Evolutionary conservation across 2,329 filamentous ascomycete species (phyloP).

Genomic region (Ustulina deusta): DNA sequence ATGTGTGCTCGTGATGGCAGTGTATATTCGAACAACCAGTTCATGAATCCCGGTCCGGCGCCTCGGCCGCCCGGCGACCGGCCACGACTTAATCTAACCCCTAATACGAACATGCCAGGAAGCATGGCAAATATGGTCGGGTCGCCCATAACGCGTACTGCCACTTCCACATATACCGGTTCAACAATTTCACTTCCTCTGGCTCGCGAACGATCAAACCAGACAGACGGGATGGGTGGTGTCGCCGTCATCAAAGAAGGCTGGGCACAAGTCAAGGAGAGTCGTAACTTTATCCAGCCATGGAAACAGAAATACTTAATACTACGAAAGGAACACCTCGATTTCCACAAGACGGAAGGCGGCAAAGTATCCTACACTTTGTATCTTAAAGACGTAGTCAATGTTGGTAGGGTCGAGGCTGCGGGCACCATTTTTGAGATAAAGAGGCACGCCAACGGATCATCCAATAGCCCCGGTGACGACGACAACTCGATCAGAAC

Average conservation of each 20-base stretch:
- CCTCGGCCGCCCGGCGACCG: slow-evolving; percentile 88
- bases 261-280: slow-evolving; percentile 89
- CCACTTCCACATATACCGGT: slow-evolving; percentile 75
- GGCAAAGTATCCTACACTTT: slow-evolving; percentile 90
- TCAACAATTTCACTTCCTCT: slow-evolving; percentile 81
- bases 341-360: slow-evolving; percentile 92
- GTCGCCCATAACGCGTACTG: slow-evolving; percentile 74
- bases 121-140: slow-evolving; percentile 85
- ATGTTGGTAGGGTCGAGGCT: slow-evolving; percentile 90
- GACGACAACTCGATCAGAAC: slow-evolving; percentile 85
- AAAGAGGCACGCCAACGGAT: slow-evolving; percentile 77
- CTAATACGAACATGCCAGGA: slow-evolving; percentile 78
- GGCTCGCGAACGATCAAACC: slow-evolving; percentile 69
- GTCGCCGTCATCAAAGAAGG: slow-evolving; percentile 84
- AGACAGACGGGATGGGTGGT: slow-evolving; percentile 73
- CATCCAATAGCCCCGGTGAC: slow-evolving; percentile 77
- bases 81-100: slow-evolving; percentile 83
- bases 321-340: slow-evolving; percentile 89
- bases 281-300: slow-evolving; percentile 82
- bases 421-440: slow-evolving; percentile 95
- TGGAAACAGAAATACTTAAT: slow-evolving; percentile 96
- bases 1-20: slow-evolving; percentile 50
- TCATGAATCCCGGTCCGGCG: slow-evolving; percentile 97
- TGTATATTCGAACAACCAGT: slow-evolving; percentile 73
- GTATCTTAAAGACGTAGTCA: slow-evolving; percentile 86